phyloP scores from a whole-genome alignment of 2,329 filamentous ascomycete genomes.

The Celoporthe dispersa region DNA sequence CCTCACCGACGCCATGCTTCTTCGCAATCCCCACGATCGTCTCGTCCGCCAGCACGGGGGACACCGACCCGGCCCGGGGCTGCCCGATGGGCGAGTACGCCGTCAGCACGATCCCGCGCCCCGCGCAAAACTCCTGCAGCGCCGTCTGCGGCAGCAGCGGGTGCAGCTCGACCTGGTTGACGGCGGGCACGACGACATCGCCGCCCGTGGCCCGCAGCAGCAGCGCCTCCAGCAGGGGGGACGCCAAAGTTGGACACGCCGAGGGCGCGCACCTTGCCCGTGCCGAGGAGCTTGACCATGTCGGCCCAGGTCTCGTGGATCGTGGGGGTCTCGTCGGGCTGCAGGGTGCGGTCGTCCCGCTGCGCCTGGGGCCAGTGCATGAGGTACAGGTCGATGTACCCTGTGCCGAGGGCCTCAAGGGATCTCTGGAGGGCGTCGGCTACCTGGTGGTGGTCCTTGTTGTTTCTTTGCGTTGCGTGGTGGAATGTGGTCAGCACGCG shows the following conservation, averaged over 20 bases:
- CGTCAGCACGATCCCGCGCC: slow-evolving; percentile 67
- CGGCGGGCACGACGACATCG: slow-evolving; percentile 53
- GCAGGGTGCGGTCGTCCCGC: slow-evolving; percentile 5
- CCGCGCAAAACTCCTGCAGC: slow-evolving; percentile 62
- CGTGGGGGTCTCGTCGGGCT: slow-evolving; percentile 23
- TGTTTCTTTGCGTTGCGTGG: slow-evolving; percentile 21
- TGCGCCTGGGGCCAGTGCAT: slow-evolving; percentile 29
- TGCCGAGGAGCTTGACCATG: slow-evolving; percentile 50
- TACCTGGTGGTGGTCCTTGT: slow-evolving; percentile 37
- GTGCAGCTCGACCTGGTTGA: slow-evolving; percentile 64
- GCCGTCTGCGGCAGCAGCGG: slow-evolving; percentile 57
- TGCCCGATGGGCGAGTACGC: slow-evolving; percentile 62
- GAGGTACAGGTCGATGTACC: slow-evolving; percentile 63
- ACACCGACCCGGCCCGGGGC: slow-evolving; percentile 10
- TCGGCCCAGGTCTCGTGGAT: slow-evolving; percentile 28
- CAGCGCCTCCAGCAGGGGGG: slow-evolving; percentile 67
- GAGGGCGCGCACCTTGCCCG: slow-evolving; percentile 66
- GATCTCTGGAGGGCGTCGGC: slow-evolving; percentile 37
- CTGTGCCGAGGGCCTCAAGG: slow-evolving; percentile 52
- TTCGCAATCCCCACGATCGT: slow-evolving; percentile 33
- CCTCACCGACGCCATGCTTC: slow-evolving; percentile 31
- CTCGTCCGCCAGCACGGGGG: slow-evolving; percentile 30
- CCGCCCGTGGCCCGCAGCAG: slow-evolving; percentile 43
- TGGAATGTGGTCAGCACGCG: slow-evolving; percentile 16
- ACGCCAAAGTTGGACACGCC: slow-evolving; percentile 73